Base-by-base conservation (phyloP, 1,284 basidiomycete genomes). In the Fomitopsis palustris region DNA sequence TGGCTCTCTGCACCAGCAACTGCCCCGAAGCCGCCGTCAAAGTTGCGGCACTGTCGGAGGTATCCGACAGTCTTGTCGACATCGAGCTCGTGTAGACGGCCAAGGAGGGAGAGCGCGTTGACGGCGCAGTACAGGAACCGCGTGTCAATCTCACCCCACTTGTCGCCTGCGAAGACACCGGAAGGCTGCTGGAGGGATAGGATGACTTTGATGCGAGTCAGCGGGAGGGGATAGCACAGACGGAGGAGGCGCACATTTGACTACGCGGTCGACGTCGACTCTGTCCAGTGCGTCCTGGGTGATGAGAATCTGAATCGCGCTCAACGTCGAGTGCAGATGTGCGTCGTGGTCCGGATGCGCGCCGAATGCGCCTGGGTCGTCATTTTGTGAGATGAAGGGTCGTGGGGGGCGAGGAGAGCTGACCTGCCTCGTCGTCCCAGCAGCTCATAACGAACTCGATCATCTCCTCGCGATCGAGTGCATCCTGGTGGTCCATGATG, bases 11-110 rank as follows among this genome's bases (percentile, higher is more conserved):
- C 94, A 0, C 95, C 96, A 9, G 85, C 81, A 21, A 78, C 75
- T 41, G 82, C 86, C 12, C 96, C 96, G 67, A 97, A 99, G 0
- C 95, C 96, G 3, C 96, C 96, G 71, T 99, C 96, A 70, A 95
- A 96, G 72, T 99, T 99, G 69, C 81, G 82, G 73, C 96, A 97
- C 37, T 81, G 77, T 14, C 78, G 70, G 45, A 99, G 84, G 72
- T 96, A 95, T 3, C 74, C 78, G 7, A 93, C 82, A 0, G 93
- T 88, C 63, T 81, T 82, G 38, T 88, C 85, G 39, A 80, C 75
- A 62, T 87, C 83, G 43, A 92, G 73, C 38, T 83, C 77, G 54
- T 81, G 74, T 21, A 98, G 77, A 33, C 82, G 79, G 1, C 88
- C 88, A 8, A 98, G 85, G 7, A 98, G 83, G 0, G 93, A 92